Percentiles rank a stretch among this genome's conserved stretches.
These are phyloP conservation scores for Durotheca rogersii DNA, from an alignment of 495 filamentous ascomycete species.

Conservation along the genomic window DNA sequence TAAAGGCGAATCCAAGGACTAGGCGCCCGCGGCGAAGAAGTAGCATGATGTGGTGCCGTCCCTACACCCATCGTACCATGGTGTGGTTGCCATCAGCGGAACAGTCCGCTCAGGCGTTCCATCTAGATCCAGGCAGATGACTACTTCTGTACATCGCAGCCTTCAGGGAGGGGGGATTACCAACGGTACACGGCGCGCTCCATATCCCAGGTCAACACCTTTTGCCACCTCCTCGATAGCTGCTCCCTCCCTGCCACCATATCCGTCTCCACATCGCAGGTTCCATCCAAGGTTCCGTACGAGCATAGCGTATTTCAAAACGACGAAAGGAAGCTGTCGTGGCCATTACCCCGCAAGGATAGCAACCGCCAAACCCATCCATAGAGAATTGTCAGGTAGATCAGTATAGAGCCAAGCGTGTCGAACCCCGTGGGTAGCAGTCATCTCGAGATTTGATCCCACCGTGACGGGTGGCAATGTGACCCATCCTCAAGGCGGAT, in stretches of 20 bases:
- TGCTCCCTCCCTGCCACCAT: neutral
- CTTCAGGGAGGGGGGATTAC: too few species aligned
- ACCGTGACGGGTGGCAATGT: constrained; percentile 1
- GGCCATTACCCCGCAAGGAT: constrained; percentile 11
- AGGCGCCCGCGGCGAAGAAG: constrained; percentile 18
- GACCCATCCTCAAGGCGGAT: neutral
- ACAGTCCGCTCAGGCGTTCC: neutral
- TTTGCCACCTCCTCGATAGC: constrained; percentile 10
- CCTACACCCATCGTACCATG: constrained; percentile 9
- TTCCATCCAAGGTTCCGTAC: constrained; percentile 3
- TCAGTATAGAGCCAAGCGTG: constrained; percentile 5
- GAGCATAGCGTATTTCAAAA: constrained; percentile 10
- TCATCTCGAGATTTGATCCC: constrained; percentile 8
- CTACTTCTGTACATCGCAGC: neutral
- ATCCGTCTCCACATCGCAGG: constrained; percentile 3
- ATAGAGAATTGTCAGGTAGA: constrained; percentile 1
- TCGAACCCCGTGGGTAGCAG: neutral
- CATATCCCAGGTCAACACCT: neutral
- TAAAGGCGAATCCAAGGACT: constrained; percentile 3
- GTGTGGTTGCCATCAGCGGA: neutral
- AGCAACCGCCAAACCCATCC: constrained; percentile 4
- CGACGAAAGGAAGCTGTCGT: neutral
- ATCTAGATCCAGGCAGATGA: constrained; percentile 2
- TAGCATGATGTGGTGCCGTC: constrained; percentile 5
- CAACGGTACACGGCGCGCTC: too few species aligned